Evolutionary conservation across 2,329 filamentous ascomycete species (phyloP), one percentile per base, ranked within the genome.

Genomic region (Cladosporium velox): DNA sequence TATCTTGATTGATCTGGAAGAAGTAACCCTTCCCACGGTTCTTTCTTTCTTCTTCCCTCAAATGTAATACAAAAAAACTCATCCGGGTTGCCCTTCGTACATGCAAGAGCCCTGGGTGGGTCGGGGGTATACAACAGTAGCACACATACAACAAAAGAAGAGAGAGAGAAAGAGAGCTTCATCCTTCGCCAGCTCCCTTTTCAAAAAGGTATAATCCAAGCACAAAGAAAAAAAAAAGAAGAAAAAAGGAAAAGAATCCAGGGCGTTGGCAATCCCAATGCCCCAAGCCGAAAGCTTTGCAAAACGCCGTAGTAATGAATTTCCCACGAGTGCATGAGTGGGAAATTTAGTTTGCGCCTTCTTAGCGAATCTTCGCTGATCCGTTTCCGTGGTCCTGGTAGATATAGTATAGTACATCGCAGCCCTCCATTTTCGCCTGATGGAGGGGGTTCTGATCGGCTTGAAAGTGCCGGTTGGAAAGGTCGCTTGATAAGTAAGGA

Each of bases 101-200:
- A 63, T 41, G 49, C 41, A 63, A 49, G 60, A 63, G 60, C 49
- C 60, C 60, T 63, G 60, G 60, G 15, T 47, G 41, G 41, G 28
- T 30, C 30, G 49, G 49, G 60, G 60, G 55, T 63, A 63, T 63
- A 63, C 60, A 63, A 55, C 60, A 54, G 59, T 63, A 63, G 60
- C 60, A 63, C 60, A 54, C 60, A 63, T 49, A 63, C 60, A 49
- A 28, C 12, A 30, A 59, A 11, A 54, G 51, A 30, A 24, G 5
- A 28, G 11, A 35, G 12, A 14, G 34, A 35, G 34, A 35, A 35
- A 14, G 52, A 55, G 52, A 10, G 30, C 4, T 11, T n/a, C 41
- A 28, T 24, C 21, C 32, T 15, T 21, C 41, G 8, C 7, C 41
- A 11, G n/a, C 47, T 18, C 30, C 54, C 4, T 11, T 30, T 24